A percentile compares a stretch with the other conserved stretches of the same genome.
phyloP scores from a whole-genome alignment of 495 filamentous ascomycete genomes.

The Penicillium diatomitis region DNA sequence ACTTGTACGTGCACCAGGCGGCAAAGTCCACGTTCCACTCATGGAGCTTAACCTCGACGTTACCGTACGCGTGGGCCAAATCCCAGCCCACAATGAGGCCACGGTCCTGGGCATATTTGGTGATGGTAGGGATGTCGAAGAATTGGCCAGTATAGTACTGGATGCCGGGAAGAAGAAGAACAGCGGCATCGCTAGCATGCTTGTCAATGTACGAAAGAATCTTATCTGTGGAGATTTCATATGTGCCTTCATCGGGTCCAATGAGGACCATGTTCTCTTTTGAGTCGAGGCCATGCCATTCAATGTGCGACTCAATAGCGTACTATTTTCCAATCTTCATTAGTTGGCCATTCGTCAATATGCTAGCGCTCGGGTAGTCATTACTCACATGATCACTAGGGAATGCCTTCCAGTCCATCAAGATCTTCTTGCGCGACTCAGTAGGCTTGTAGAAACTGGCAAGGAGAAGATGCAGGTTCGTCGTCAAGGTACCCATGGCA shows the following conservation, averaged over 20 bases:
- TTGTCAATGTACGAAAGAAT: slow-evolving; percentile 67
- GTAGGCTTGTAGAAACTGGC: slow-evolving; percentile 83
- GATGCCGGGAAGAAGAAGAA: slow-evolving; percentile 81
- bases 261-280: slow-evolving; percentile 67
- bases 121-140: slow-evolving; percentile 83
- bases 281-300: slow-evolving; percentile 62
- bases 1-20: slow-evolving; percentile 96
- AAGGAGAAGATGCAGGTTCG: slow-evolving; percentile 83
- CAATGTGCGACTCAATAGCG: slow-evolving; percentile 82
- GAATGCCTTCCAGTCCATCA: slow-evolving; percentile 91
- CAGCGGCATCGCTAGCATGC: slow-evolving; percentile 64
- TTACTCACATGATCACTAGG: slow-evolving; percentile 74
- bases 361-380: neutral
- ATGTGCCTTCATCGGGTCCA: slow-evolving; percentile 44
- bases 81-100: slow-evolving; percentile 86
- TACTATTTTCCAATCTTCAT: slow-evolving; percentile 42
- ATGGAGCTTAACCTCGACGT: slow-evolving; percentile 72
- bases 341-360: neutral
- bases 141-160: slow-evolving; percentile 94
- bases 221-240: slow-evolving; percentile 57
- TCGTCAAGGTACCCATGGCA: slow-evolving; percentile 87
- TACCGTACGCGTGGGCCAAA: slow-evolving; percentile 89
- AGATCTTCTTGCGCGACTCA: slow-evolving; percentile 68
- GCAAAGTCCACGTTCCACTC: slow-evolving; percentile 95
- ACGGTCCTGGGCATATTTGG: slow-evolving; percentile 62